Base-by-base conservation (phyloP, 2,329 filamentous ascomycete species). In the Aspergillus fischeri region DNA sequence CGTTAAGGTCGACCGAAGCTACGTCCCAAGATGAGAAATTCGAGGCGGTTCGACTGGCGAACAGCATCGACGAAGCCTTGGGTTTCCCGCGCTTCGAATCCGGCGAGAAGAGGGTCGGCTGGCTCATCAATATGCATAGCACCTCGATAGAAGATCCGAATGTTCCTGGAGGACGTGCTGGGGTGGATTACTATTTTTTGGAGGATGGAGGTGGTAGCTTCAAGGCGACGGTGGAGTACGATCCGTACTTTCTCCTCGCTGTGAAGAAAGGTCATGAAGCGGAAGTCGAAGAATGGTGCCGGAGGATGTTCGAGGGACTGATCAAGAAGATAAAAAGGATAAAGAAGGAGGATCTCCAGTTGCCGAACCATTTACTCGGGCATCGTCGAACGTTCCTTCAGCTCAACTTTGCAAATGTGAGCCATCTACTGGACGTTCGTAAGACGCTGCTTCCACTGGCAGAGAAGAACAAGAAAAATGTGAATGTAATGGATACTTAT, bases 401-500 rank as follows among this genome's bases (percentile, higher is more conserved):
- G 76, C 80, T 97, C 63, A 83, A 82, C 60, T 99, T 99, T 73
- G 83, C 86, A 60, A 99, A 97, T 70, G 91, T 97, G 54, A 82
- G 81, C 64, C 90, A 97, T 73, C 76, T 99, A 61, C 78, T 99
- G 74, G 85, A 88, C n/a, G 92, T 92, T 49, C 84, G 92, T 63
- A 90, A 86, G 68, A 87, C 89, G 51, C 86, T 99, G 49, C 86
- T 91, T 80, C 94, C 94, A 0, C 84, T 99, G 71, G 94, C 93
- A 14, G 92, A 97, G 77, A 95, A 91, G 78, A 99, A 99, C 73
- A 96, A 90, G 80, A 96, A 94, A 77, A 93, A 91, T 66, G 88
- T 96, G 82, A 92, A 91, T 79, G 91, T 92, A 52, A 96, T 97
- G 89, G 94, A 99, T 80, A 92, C 93, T 63, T 99, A 99, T 80